Conservation (phyloP, 2,329 filamentous ascomycete genomes). For the Gaeumannomyces tritici region DNA sequence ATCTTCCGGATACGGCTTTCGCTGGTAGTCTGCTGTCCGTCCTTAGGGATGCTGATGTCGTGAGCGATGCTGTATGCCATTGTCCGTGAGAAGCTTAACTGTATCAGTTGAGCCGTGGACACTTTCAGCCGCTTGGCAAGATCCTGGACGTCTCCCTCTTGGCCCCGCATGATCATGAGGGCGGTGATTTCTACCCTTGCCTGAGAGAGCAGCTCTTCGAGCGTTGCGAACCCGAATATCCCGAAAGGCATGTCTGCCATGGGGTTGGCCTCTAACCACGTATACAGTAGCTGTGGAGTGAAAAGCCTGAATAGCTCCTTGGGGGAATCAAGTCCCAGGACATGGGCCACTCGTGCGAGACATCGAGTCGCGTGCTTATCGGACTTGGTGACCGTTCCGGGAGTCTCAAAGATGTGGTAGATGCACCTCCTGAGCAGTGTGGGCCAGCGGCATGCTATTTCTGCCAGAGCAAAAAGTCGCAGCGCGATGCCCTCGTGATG, state of each 20-base stretch:
- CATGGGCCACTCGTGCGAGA: constrained; percentile 53
- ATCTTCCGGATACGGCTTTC: constrained; percentile 60
- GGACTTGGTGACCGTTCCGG: constrained; percentile 59
- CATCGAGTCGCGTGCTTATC: constrained; percentile 64
- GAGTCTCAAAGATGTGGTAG: constrained; percentile 90
- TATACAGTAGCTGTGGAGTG: constrained; percentile 79
- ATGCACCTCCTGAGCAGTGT: constrained; percentile 79
- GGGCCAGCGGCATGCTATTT: constrained; percentile 73
- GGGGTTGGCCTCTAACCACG: constrained; percentile 65
- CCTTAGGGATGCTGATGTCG: constrained; percentile 47
- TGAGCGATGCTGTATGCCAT: constrained; percentile 78
- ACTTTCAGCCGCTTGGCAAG: constrained; percentile 49
- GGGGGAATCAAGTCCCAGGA: constrained; percentile 55
- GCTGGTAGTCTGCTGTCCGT: constrained; percentile 37
- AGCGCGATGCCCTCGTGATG: constrained; percentile 78
- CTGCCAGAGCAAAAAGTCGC: constrained; percentile 65
- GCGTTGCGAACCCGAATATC: constrained; percentile 70
- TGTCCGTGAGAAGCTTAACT: constrained; percentile 63
- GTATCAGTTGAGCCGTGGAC: constrained; percentile 48
- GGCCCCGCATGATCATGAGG: constrained; percentile 72
- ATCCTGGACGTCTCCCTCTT: constrained; percentile 51
- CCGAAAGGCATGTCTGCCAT: constrained; percentile 68
- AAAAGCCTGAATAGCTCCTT: constrained; percentile 74
- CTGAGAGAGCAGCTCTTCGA: constrained; percentile 60
- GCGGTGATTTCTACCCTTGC: constrained; percentile 70